Evolutionary conservation across 2,329 filamentous ascomycete genomes (phyloP), one percentile per base, ranked within the genome.

Genomic region (Amphichorda felina): DNA sequence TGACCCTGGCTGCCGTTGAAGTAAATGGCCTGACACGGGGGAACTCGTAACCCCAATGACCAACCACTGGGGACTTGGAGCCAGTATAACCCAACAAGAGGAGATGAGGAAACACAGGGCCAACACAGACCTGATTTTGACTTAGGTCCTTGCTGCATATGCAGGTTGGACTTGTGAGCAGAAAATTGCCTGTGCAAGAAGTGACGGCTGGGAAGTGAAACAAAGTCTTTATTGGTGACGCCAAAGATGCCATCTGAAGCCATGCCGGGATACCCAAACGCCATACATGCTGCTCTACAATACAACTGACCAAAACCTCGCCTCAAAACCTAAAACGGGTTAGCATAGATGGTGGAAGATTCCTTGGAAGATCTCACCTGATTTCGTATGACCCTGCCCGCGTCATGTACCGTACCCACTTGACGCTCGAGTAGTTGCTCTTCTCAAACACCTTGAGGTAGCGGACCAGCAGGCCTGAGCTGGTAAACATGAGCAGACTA

Each of bases 371-470:
- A 43, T 30, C 61, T 48, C 45, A 93, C 80, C 87, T 72, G 55
- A 98, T 94, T 64, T 98, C 91, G 59, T 98, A 98, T 59, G 87
- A 95, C 19, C 91, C 91, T 13, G 89, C 91, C 45, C 89, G 78
- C 14, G 91, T 98, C 91, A 98, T 96, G 60, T 98, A 98, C 48
- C 91, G 70, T 48, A 98, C 91, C 91, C 91, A 98, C 61, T 98
- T 98, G 33, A 98, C 91, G 53, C 87, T 94, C 43, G 84, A 93
- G 57, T 98, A 98, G 60, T 96, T 96, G 60, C 76, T 91, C 77
- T 98, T 98, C 66, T 98, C 91, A 64, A 98, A 98, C 2, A 98
- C 91, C 63, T 98, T 98, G 39, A 98, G 63, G 57, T 98, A 98
- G 34, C 93, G 70, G 38, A 98, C 91, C 44, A 98, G 55, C 53